Base-by-base conservation (phyloP, 257 asterid species). In the Hygrophila difformis region DNA sequence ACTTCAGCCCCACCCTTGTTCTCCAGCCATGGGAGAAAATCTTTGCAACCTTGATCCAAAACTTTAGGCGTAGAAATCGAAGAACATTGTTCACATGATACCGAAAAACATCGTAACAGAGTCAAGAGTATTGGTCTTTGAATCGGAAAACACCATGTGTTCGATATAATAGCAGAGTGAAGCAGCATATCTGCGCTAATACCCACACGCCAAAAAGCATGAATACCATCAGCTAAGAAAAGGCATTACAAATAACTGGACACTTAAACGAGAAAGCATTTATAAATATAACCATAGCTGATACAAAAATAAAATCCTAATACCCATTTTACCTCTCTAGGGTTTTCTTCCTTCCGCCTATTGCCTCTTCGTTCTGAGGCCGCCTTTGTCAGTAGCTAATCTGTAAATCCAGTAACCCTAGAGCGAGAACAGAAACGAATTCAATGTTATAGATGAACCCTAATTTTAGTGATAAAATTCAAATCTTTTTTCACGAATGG, bases 1-100 rank as follows among this genome's bases (percentile, higher is more conserved):
- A 84, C 73, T 33, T 64, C 50, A 3, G 54, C 26, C 20, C 85
- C 80, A 12, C 87, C 82, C 49, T 77, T 81, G 47, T 31, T 64
- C 55, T 77, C 87, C 60, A 84, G 68, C 96, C 97, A 84, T 7
- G 76, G 78, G 42, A 84, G 73, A 59, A 88, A 67, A 41, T 77
- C 84, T 6, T 23, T 62, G 57, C 59, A 61, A 22, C 52, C 71
- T n/a, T 55, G 72, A 47, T 78, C 80, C 39, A 55, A 11, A 47
- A 16, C 63, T 64, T 65, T 43, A 40, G 37, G 19, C 11, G 64
- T 41, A 21, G 44, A 42, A 18, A 17, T 1, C 23, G 63, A 23
- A 49, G 11, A 45, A 21, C 24, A 26, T 8, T 26, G 31, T 26
- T 26, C 21, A 44, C 28, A 36, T 1, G 58, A 55, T 19, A 22